A percentile compares a stretch with the other conserved stretches of the same genome.
Conservation (phyloP, 1,284 basidiomycete genomes). For the Clitocybe nebularis region DNA sequence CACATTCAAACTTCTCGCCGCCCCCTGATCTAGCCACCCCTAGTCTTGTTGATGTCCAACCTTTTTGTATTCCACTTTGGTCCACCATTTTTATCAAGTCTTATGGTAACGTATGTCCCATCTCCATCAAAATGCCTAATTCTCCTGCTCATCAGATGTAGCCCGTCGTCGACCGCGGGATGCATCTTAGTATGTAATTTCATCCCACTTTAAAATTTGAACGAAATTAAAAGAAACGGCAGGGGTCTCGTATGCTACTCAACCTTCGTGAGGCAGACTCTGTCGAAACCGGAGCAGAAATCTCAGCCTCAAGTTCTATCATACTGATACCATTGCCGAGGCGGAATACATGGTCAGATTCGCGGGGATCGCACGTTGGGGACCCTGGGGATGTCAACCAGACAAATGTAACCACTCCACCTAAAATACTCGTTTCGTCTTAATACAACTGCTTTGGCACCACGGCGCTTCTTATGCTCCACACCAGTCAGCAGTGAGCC, state of each 20-base stretch:
- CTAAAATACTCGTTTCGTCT: too few species aligned
- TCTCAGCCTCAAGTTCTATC: too few species aligned
- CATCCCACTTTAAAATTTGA: neutral
- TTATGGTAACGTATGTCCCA: slow-evolving; percentile 23
- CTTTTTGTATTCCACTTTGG: slow-evolving; percentile 23
- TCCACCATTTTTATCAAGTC: slow-evolving; percentile 23
- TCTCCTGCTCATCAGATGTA: neutral
- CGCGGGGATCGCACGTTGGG: too few species aligned
- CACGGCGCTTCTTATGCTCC: too few species aligned
- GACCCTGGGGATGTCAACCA: too few species aligned
- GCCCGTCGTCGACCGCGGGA: neutral
- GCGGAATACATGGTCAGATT: too few species aligned
- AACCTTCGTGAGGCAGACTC: slow-evolving; percentile 19
- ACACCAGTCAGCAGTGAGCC: too few species aligned
- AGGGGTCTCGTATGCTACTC: slow-evolving; percentile 25
- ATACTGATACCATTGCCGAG: too few species aligned
- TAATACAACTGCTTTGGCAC: too few species aligned
- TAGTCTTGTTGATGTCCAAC: slow-evolving; percentile 20
- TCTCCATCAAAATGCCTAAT: neutral
- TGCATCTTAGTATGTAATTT: neutral
- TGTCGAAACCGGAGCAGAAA: too few species aligned
- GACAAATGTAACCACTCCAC: too few species aligned
- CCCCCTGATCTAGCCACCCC: neutral
- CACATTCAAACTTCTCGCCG: neutral
- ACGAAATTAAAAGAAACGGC: neutral